Base-by-base conservation (phyloP, 2,329 filamentous ascomycete genomes). In the Colletotrichum gigasporum region DNA sequence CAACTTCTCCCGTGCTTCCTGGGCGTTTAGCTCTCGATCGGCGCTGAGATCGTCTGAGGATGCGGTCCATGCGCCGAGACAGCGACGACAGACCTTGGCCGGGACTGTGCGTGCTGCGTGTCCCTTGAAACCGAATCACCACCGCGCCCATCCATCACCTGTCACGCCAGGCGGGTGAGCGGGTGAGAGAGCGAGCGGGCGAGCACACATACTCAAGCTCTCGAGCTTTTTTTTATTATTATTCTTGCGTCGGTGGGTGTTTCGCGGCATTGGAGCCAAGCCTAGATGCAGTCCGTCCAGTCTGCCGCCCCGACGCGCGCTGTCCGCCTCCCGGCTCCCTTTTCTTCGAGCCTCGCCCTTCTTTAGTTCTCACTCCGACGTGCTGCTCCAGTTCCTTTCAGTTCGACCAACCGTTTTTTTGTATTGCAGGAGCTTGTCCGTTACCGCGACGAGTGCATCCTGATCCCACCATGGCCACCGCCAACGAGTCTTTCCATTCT, bases 121-220 rank as follows among this genome's bases (percentile, higher is more conserved):
- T 64, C 35, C 41, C 56, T 61, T 61, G 61, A 64, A 64, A 61
- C 61, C 56, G 37, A 64, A 64, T n/a, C n/a, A n/a, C n/a, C 61
- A 47, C 48, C 61, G 41, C 45, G n/a, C n/a, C n/a, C n/a, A n/a
- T n/a, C 48, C 47, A 54, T 61, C 56, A 64, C 26, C 55, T 54
- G 56, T 61, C 61, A 61, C 41, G 48, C 41, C 35, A 51, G 42
- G 10, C 12, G 12, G 26, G 52, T 20, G n/a, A n/a, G n/a, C 20
- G 20, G 16, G 61, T 14, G 35, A 52, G 54, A 22, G 30, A 34
- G 22, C 35, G 37, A 45, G 45, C 41, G 50, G n/a, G n/a, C n/a
- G n/a, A n/a, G n/a, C n/a, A n/a, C n/a, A n/a, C n/a, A n/a, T n/a
- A 28, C 47, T 54, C 60, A 61, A 64, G 56, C 56, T 64, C 61